Evolutionary conservation across 208 protist species (phyloP).

Genomic region (Herpetomonas tarakana): DNA sequence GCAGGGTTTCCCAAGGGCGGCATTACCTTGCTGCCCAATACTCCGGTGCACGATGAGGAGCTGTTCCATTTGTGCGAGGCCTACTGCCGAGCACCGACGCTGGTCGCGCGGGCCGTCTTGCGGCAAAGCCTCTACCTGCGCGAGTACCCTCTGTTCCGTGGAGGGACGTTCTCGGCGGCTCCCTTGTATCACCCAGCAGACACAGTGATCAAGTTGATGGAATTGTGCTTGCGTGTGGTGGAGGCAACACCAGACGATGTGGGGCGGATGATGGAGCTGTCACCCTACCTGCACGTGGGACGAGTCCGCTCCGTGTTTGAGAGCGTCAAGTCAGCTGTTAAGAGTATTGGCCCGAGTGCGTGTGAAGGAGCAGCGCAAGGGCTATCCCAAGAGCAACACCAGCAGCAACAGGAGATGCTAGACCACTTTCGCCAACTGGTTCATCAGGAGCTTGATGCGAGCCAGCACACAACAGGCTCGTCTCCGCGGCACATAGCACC

Average conservation of each 20-base stretch:
- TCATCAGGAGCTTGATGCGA: background rate
- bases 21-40: conserved; percentile 62
- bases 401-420: background rate
- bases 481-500: too few relatives aligned
- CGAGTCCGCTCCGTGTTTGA: conserved; percentile 53
- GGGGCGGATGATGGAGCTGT: conserved; percentile 12
- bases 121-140: conserved; percentile 36
- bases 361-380: too few relatives aligned
- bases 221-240: conserved; percentile 45
- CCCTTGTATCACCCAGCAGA: conserved; percentile 72
- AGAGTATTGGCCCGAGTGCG: too few relatives aligned
- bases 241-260: conserved; percentile 16
- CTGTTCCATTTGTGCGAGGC: conserved; percentile 44
- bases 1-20: conserved; percentile 60
- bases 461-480: background rate
- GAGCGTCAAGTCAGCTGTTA: conserved; percentile 8
- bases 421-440: background rate
- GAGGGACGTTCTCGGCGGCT: conserved; percentile 7
- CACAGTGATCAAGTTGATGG: conserved; percentile 53
- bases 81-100: conserved; percentile 47
- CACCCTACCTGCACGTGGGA: conserved; percentile 67
- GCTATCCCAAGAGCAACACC: background rate
- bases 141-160: conserved; percentile 38
- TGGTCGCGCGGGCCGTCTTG: conserved; percentile 34
- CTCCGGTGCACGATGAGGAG: conserved; percentile 58